These are phyloP conservation scores for Talaromyces sp. DNA, from an alignment of 2,329 filamentous ascomycete species.

Conservation along the genomic window DNA sequence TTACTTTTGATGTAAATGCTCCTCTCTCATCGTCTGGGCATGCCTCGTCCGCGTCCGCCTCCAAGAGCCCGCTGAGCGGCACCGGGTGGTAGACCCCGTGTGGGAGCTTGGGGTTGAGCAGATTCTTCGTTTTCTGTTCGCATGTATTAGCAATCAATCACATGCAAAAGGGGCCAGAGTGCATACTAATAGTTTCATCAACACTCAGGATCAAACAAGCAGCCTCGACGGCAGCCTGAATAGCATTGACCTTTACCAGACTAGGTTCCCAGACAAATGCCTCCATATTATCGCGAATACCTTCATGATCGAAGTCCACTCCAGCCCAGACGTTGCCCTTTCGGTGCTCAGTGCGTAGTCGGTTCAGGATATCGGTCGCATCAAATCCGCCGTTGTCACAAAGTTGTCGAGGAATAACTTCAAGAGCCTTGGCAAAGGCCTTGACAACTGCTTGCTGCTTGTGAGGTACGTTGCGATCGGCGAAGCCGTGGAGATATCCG, in stretches of 20 bases:
- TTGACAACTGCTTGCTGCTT: constrained; percentile 99
- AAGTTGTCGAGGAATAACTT: constrained; percentile 92
- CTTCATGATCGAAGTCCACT: constrained; percentile 90
- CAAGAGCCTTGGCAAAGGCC: constrained; percentile 92
- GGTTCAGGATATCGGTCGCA: constrained; percentile 95
- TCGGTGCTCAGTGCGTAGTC: constrained; percentile 90
- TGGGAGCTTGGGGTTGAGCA: constrained; percentile 73
- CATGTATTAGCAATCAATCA: constrained; percentile 5
- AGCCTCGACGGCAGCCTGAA: constrained; percentile 93
- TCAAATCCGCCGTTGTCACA: constrained; percentile 99
- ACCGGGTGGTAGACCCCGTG: constrained; percentile 68
- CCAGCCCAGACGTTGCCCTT: constrained; percentile 92
- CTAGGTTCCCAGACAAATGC: constrained; percentile 97
- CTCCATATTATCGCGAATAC: constrained; percentile 89
- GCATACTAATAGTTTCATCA: constrained; percentile 88
- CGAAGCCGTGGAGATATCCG: constrained; percentile 85
- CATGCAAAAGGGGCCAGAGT: background rate
- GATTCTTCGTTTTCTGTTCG: constrained; percentile 81
- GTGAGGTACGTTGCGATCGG: constrained; percentile 85
- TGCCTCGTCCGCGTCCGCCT: constrained; percentile 77
- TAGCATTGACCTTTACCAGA: constrained; percentile 93
- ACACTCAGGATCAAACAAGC: constrained; percentile 93
- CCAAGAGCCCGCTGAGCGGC: constrained; percentile 85
- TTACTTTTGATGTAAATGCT: background rate
- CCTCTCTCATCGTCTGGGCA: constrained; percentile 70